A percentile compares a stretch with the other conserved stretches of the same genome.
phyloP scores from a whole-genome alignment of 805 yeast species.

The Metschnikowia arizonensis region DNA sequence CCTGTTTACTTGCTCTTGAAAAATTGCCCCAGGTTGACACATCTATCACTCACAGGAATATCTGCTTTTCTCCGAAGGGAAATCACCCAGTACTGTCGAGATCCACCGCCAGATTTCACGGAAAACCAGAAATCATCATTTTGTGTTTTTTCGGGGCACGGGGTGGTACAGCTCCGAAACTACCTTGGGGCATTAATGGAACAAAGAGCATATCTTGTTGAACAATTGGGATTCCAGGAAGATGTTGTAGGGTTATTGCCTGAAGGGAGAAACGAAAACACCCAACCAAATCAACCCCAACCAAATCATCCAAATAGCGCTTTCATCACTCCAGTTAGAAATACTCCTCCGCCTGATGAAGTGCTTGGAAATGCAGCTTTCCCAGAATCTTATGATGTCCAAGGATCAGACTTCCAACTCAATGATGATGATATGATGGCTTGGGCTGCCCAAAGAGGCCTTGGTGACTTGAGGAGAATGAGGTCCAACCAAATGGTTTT shows the following conservation, averaged over 20 bases:
- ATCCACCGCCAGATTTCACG: slow-evolving; percentile 88
- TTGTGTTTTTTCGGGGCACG: slow-evolving; percentile 91
- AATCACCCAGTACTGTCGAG: slow-evolving; percentile 80
- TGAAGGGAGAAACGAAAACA: slow-evolving; percentile 5
- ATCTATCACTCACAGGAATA: slow-evolving; percentile 88
- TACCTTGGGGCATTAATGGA: slow-evolving; percentile 46
- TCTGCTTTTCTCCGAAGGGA: slow-evolving; percentile 84
- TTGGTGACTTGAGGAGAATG: slow-evolving; percentile 22
- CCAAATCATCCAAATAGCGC: background rate
- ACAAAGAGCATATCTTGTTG: slow-evolving; percentile 18
- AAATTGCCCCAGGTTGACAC: slow-evolving; percentile 83
- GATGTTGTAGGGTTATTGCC: slow-evolving; percentile 8
- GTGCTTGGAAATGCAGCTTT: slow-evolving; percentile 13
- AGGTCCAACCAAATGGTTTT: slow-evolving; percentile 4
- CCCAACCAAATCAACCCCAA: background rate
- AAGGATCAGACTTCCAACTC: slow-evolving; percentile 1
- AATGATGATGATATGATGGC: slow-evolving; percentile 17
- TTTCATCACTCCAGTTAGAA: slow-evolving; percentile 4
- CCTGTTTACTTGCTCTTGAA: slow-evolving; percentile 74
- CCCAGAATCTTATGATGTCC: background rate
- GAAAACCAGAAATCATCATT: slow-evolving; percentile 79
- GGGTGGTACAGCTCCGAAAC: slow-evolving; percentile 71
- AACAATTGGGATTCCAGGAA: slow-evolving; percentile 15
- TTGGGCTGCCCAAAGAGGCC: slow-evolving; percentile 28
- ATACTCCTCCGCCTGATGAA: slow-evolving; percentile 13